phyloP scores from a whole-genome alignment of 768 basidiomycete species.

The Lyophyllum decastes region DNA sequence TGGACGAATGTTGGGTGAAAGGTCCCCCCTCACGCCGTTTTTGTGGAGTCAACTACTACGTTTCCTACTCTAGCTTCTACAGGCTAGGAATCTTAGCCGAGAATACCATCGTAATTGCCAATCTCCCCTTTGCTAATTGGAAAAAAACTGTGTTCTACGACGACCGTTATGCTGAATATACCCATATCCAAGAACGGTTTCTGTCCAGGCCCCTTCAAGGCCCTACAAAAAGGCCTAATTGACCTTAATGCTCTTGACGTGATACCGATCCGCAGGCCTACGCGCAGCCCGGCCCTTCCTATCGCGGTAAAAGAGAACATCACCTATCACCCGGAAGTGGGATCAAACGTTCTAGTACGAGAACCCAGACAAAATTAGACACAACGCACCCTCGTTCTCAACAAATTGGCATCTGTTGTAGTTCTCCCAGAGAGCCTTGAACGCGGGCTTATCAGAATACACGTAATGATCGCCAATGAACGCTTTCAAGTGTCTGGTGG shows the following conservation, averaged over 20 bases:
- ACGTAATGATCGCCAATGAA: slow-evolving; percentile 55
- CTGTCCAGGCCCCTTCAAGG: no score
- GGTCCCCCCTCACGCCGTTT: no score
- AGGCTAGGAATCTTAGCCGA: no score
- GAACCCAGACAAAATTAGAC: not conserved
- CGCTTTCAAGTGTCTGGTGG: slow-evolving; percentile 48
- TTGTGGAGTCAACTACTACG: no score
- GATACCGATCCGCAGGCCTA: slow-evolving; percentile 30
- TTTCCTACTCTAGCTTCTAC: no score
- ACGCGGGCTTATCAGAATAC: slow-evolving; percentile 36
- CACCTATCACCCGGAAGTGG: slow-evolving; percentile 27
- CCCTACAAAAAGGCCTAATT: no score
- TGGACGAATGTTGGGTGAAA: no score
- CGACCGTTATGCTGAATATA: no score
- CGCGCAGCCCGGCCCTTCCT: slow-evolving; percentile 38
- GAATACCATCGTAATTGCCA: no score
- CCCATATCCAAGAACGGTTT: no score
- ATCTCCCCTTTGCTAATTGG: no score
- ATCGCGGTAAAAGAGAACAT: slow-evolving; percentile 46
- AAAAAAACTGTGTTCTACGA: no score
- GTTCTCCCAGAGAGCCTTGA: slow-evolving; percentile 52
- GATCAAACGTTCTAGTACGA: not conserved
- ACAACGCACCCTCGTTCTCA: slow-evolving; percentile 47
- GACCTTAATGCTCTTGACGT: not conserved
- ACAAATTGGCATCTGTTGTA: slow-evolving; percentile 62